Base-by-base conservation (phyloP, 192 early-diverging fungal species). In the Coemansia sp. region DNA sequence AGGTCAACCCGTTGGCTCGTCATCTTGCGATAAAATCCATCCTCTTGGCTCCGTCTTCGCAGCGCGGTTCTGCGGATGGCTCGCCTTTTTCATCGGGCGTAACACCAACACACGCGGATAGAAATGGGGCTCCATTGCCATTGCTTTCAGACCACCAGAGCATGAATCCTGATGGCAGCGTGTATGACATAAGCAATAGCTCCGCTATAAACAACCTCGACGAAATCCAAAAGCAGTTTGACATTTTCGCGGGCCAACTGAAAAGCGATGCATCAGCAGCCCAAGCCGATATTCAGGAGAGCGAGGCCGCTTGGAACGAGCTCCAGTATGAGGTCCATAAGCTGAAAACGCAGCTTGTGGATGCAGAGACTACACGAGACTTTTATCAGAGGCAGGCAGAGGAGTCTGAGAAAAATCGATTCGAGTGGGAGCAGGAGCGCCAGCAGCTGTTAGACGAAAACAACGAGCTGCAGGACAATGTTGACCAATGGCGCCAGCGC, bases 381-480 rank as follows among this genome's bases (percentile, higher is more conserved):
- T 63, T 69, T 39, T 51, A 62, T 17, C 69, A 83, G 9, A 55
- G 49, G 19, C 68, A 74, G 44, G 61, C 58, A 10, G 62, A 61
- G 4, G 72, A 58, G 13, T 39, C 70, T 12, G 71, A 83, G 48
- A 63, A 48, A 14, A 72, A 78, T 2, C 64, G 72, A 7, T 43
- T 50, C 2, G 75, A 83, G 49, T 78, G 75, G 80, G 80, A 77
- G 48, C 48, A 54, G 16, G 80, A 83, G 51, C 80, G 80, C 2
- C 68, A 78, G 65, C 65, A 70, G 38, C 46, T 83, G 45, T 22
- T 42, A 11, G 70, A 77, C 16, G 72, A 78, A 38, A 74, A 72
- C 19, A 55, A 46, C 5, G 76, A 77, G 25, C 67, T 77, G 6
- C 62, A 71, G 37, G n/a, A 45, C 37, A 69, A 57, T 6, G 64